These are phyloP conservation scores for Scutellaria baicalensis DNA, from an alignment of 257 asterid species.

Conservation along the genomic window DNA sequence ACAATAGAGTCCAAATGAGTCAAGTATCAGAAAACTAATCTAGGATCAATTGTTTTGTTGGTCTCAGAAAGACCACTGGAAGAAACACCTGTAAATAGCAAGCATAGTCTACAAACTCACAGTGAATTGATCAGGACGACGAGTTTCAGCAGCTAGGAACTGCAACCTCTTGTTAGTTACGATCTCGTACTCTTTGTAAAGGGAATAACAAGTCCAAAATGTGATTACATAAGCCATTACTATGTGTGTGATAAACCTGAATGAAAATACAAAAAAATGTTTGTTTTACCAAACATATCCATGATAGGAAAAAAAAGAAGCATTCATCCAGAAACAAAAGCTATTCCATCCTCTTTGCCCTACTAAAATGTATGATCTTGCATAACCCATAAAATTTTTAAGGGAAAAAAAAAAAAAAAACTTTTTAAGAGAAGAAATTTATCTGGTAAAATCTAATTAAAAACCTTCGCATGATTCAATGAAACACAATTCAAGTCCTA, in stretches of 20 bases:
- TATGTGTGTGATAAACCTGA: conserved; percentile 84
- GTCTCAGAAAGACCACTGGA: neutral
- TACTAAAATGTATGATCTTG: neutral
- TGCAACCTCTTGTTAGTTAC: conserved; percentile 65
- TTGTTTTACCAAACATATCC: neutral
- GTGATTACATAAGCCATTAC: conserved; percentile 73
- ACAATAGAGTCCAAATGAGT: neutral
- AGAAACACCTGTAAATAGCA: neutral
- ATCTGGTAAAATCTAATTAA: too few species aligned
- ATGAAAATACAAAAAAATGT: neutral
- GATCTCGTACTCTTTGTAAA: conserved; percentile 71
- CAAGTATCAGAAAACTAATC: neutral
- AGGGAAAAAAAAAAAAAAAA: neutral
- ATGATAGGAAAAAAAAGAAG: neutral
- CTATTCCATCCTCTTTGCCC: neutral
- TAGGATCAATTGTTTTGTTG: neutral
- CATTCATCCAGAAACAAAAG: conserved; percentile 1
- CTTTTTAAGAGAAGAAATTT: too few species aligned
- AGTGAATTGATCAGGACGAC: conserved; percentile 86
- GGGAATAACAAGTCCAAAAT: conserved; percentile 77
- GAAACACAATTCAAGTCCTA: neutral
- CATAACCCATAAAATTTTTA: neutral
- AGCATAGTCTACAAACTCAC: conserved; percentile 37
- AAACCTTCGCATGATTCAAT: too few species aligned
- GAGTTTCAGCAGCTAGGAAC: conserved; percentile 77